These are phyloP conservation scores for Lepidium didymum DNA, from an alignment of 345 rosid genomes.

Conservation along the genomic window DNA sequence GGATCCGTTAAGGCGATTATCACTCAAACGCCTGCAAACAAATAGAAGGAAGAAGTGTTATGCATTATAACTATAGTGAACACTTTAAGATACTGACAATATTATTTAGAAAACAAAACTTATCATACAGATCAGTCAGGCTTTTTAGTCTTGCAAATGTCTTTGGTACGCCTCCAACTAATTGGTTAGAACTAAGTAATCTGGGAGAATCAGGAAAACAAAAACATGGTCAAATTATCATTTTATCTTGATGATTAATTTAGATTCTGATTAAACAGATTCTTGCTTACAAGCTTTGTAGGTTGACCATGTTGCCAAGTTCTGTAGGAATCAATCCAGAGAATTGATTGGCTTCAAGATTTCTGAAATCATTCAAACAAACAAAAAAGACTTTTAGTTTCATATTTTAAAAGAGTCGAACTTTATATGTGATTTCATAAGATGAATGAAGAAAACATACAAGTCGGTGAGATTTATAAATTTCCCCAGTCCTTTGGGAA, in stretches of 20 bases:
- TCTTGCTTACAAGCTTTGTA: slow-evolving; percentile 39
- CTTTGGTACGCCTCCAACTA: slow-evolving; percentile 39
- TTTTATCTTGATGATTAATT: not conserved
- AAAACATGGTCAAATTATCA: not conserved
- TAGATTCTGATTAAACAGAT: not conserved
- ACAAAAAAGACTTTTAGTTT: not conserved
- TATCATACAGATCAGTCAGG: slow-evolving; percentile 36
- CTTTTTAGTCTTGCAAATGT: slow-evolving; percentile 33
- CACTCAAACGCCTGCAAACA: slow-evolving; percentile 59
- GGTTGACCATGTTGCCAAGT: slow-evolving; percentile 45
- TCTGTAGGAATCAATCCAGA: slow-evolving; percentile 48
- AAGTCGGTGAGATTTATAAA: slow-evolving; percentile 38
- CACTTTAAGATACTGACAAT: not conserved
- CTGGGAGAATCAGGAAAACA: slow-evolving; percentile 22
- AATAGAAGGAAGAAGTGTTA: not conserved
- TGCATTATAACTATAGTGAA: not conserved
- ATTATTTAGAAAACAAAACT: not conserved
- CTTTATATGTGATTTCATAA: not conserved
- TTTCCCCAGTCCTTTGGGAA: slow-evolving; percentile 46
- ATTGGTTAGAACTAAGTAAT: slow-evolving; percentile 34
- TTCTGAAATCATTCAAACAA: slow-evolving; percentile 27
- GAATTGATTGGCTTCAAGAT: slow-evolving; percentile 56
- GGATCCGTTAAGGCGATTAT: slow-evolving; percentile 61
- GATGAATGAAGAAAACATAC: slow-evolving; percentile 30
- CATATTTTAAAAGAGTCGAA: not conserved